phyloP scores from a whole-genome alignment of 78 protist genomes.

The Pigoraptor vietnamica region DNA sequence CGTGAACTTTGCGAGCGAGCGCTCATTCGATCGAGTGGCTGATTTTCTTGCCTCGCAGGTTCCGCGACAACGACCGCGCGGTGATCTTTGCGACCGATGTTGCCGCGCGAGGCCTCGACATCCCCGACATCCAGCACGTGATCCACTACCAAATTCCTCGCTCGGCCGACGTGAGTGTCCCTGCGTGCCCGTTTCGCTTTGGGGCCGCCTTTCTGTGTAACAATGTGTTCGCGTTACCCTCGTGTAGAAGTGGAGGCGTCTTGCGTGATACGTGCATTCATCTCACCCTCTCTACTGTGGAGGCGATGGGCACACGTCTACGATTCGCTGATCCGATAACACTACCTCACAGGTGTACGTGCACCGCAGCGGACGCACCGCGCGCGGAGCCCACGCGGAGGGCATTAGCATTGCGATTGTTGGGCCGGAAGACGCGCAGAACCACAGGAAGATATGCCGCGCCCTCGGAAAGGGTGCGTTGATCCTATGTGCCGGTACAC shows the following conservation, averaged over 20 bases:
- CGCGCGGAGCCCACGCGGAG: constrained; percentile 43
- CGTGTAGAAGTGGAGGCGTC: too few species aligned
- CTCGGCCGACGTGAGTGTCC: constrained; percentile 8
- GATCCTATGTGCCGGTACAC: background rate
- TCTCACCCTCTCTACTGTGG: too few species aligned
- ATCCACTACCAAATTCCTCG: constrained; percentile 61
- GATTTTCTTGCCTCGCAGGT: background rate
- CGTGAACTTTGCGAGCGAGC: background rate
- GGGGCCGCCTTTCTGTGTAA: too few species aligned
- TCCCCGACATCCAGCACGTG: constrained; percentile 60
- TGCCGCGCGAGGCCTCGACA: constrained; percentile 90
- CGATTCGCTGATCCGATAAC: too few species aligned
- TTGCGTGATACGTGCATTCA: too few species aligned
- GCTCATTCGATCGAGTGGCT: background rate
- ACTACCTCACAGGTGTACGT: constrained; percentile 26
- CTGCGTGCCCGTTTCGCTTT: background rate
- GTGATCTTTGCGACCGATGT: constrained; percentile 94
- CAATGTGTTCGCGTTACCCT: too few species aligned
- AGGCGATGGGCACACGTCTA: too few species aligned
- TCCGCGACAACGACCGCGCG: background rate
- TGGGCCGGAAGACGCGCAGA: background rate
- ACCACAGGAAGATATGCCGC: background rate
- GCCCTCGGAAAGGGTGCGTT: background rate
- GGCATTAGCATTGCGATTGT: constrained; percentile 5
- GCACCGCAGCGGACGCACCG: constrained; percentile 71